Base-by-base conservation (phyloP, 805 yeast genomes). In the Naumovozyma castellii region DNA sequence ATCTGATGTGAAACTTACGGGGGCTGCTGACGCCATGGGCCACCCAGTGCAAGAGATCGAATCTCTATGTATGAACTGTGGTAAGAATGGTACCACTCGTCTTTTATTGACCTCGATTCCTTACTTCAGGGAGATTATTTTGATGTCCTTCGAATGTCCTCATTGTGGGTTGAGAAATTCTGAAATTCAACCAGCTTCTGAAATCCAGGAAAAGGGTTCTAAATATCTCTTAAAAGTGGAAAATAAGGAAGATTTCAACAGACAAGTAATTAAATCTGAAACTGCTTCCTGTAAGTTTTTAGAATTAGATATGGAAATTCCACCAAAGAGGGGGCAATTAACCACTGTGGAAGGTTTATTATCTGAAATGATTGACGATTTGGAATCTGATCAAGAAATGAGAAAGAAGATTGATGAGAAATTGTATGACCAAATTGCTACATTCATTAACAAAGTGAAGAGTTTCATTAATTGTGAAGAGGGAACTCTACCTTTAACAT, bases 41-140 rank as follows among this genome's bases (percentile, higher is more conserved):
- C 92, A 86, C 50, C 94, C 96, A 2, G 95, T 92, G 15, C 97
- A 88, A 60, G 97, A 92, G 61, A 76, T 92, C 46, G 90, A 90
- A 57, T 86, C 97, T 6, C 66, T 92, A 31, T 92, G 99, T 68
- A 88, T 92, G 96, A 85, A 84, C 68, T 92, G 99, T 64, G 84
- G 80, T 46, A 68, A 90, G 49, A 73, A 76, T 42, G 99, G 99
- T 43, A 69, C 69, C 39, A 92, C 98, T 3, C 68, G 94, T 49
- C 61, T 92, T 59, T 68, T 92, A 33, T 68, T 92, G 53, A 92
- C 99, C 12, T 71, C 78, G 39, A 92, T 92, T 52, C 99, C 99
- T 15, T 86, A 69, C 54, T 92, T 92, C 66, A 71, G 88, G 47
- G 97, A 92, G 61, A 77, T 92, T 38, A 83, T 92, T 38, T 61